Base-by-base conservation (phyloP, 2,329 filamentous ascomycete species). In the Zymoseptoria ardabiliae region DNA sequence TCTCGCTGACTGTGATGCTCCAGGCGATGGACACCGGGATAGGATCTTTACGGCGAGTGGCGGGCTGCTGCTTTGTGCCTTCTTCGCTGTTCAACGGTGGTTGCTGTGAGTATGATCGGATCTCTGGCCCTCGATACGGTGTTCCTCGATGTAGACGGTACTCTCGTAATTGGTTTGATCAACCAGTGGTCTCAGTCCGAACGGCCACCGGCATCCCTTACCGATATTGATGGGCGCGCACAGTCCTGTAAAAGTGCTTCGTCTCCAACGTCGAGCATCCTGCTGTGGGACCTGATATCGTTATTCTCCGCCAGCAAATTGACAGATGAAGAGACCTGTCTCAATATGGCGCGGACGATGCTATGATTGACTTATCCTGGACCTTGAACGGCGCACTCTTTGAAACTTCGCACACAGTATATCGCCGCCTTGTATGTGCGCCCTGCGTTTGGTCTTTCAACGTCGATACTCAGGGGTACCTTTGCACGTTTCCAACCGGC, bases 31-130 rank as follows among this genome's bases (percentile, higher is more conserved):
- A 20, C 57, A 61, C 58, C 55, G 61, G 19, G 45, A 49, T 10
- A 57, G 56, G 51, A 57, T 64, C n/a, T 64, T 63, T 23, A 63
- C 61, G 4, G 55, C 48, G 6, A 59, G 55, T 11, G 61, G 58
- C 8, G 58, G 28, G 25, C 50, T 63, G 41, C 48, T 65, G 48
- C 53, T 65, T 21, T 45, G 51, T 19, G 58, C 63, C 11, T 61
- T 59, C 21, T 58, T 57, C 13, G 61, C 60, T 6, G 63, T 65
- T 0, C 58, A 59, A 23, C n/a, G 53, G 25, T 60, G 22, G 51
- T 19, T 53, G 2, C 9, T 53, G 17, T 53, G 35, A 45, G 35
- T 13, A 5, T 10, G 35, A 17, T 41, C 17, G 35, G 35, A 41
- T 10, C 35, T 13, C 17, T 17, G 35, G 4, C 17, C 35, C 35